Conservation (phyloP, 2,329 filamentous ascomycete genomes). For the Pseudocercospora crystallina region DNA sequence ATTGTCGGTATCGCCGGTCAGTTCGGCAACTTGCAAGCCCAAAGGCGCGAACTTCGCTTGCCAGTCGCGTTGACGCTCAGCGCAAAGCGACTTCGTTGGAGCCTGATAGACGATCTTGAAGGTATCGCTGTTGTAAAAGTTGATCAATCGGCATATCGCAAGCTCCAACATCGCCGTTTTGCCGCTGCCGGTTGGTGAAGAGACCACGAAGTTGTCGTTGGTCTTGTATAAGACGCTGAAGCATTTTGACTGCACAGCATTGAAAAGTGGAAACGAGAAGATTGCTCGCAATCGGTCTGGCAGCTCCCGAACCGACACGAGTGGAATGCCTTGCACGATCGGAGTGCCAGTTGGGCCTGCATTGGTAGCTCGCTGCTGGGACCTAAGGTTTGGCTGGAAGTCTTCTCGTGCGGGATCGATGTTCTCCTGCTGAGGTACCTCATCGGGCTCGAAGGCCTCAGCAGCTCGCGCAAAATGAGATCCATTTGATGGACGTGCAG, state of each 20-base stretch:
- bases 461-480: too few relatives aligned
- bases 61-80: constrained; percentile 77
- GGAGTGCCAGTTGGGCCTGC: constrained; percentile 29
- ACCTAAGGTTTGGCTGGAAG: too few relatives aligned
- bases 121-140: constrained; percentile 54
- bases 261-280: constrained; percentile 75
- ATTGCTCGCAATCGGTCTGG: constrained; percentile 68
- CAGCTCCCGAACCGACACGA: constrained; percentile 60
- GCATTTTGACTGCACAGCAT: constrained; percentile 79
- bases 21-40: constrained; percentile 68
- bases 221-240: constrained; percentile 66
- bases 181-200: constrained; percentile 80
- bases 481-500: too few relatives aligned
- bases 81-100: constrained; percentile 79
- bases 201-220: constrained; percentile 74
- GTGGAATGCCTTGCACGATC: constrained; percentile 58
- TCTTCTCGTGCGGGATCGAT: too few relatives aligned
- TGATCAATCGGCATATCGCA: constrained; percentile 72
- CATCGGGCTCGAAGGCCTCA: too few relatives aligned
- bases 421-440: too few relatives aligned
- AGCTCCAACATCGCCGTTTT: constrained; percentile 82
- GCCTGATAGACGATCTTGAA: constrained; percentile 86
- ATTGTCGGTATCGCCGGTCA: constrained; percentile 77
- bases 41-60: constrained; percentile 68
- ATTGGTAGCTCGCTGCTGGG: too few relatives aligned